Percentiles rank a stretch among this genome's conserved stretches.
Conservation (phyloP, 2,329 filamentous ascomycete genomes). For the Rachicladosporium sp. region DNA sequence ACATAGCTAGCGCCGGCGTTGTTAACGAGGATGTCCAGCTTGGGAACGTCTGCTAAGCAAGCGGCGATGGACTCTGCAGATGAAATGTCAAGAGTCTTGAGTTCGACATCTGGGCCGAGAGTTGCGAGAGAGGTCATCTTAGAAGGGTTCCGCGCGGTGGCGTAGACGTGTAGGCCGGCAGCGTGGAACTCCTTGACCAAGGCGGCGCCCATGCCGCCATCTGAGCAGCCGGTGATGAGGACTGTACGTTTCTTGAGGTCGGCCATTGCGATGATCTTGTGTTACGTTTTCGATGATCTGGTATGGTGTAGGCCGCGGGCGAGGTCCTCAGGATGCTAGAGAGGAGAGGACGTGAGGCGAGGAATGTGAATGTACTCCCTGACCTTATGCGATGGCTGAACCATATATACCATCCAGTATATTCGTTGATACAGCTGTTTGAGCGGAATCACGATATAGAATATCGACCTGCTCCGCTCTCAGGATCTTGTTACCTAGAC, state of each 20-base stretch:
- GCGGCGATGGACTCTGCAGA: conserved; percentile 19
- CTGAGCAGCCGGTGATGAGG: conserved; percentile 29
- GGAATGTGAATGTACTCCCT: too few relatives aligned
- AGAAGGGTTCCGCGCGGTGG: conserved; percentile 42
- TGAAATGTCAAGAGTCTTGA: conserved; percentile 19
- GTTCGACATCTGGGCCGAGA: conserved; percentile 24
- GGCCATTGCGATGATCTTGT: conserved; percentile 1
- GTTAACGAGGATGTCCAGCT: conserved; percentile 35
- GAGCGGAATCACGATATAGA: too few relatives aligned
- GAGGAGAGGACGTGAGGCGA: too few relatives aligned
- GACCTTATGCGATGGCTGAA: too few relatives aligned
- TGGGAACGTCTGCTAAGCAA: conserved; percentile 17
- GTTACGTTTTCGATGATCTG: too few relatives aligned
- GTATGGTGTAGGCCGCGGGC: too few relatives aligned
- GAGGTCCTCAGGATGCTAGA: too few relatives aligned
- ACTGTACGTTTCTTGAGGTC: conserved; percentile 13
- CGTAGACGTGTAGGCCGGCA: conserved; percentile 43
- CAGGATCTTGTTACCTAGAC: too few relatives aligned
- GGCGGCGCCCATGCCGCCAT: conserved; percentile 42
- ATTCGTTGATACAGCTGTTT: too few relatives aligned
- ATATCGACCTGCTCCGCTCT: too few relatives aligned
- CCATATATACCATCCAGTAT: too few relatives aligned
- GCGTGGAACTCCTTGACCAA: conserved; percentile 46
- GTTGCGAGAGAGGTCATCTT: conserved; percentile 37
- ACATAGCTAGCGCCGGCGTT: conserved; percentile 33